Percentiles rank a stretch among this genome's conserved stretches.
phyloP scores from a whole-genome alignment of 805 yeast species.

The Metschnikowia cubensis region DNA sequence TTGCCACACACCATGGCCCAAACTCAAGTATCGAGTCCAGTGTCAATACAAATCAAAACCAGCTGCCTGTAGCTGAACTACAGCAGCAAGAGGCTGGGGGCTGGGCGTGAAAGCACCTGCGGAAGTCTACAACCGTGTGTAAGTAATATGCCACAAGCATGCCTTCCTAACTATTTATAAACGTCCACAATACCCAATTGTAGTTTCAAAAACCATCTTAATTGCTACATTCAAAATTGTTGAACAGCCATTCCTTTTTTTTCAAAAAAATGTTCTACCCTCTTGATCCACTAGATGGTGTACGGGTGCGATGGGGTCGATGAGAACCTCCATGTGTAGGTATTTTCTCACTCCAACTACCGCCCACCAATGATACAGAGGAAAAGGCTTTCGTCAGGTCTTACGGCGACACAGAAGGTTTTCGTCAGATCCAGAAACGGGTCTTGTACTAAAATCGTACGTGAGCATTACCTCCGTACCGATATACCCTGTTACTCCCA shows the following conservation, averaged over 20 bases:
- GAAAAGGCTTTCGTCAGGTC: slow-evolving; percentile 38
- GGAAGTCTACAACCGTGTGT: neutral
- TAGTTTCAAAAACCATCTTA: neutral
- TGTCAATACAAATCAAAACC: neutral
- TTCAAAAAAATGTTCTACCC: too few species aligned
- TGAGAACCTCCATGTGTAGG: neutral
- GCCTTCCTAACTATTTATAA: neutral
- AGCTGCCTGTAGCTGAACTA: neutral
- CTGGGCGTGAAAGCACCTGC: neutral
- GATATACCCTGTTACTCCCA: slow-evolving; percentile 90
- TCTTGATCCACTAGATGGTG: neutral
- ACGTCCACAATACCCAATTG: neutral
- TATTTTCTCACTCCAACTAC: neutral
- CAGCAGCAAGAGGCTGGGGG: neutral
- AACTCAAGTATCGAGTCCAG: neutral
- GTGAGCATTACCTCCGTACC: slow-evolving; percentile 88
- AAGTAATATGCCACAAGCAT: neutral
- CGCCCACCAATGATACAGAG: slow-evolving; percentile 17
- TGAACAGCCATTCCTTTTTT: neutral
- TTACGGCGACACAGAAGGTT: slow-evolving; percentile 77
- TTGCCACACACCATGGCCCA: neutral
- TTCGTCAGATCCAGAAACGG: slow-evolving; percentile 90
- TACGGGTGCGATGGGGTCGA: slow-evolving; percentile 3
- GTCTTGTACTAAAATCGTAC: slow-evolving; percentile 81
- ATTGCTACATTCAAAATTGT: neutral